phyloP scores from a whole-genome alignment of 2,329 filamentous ascomycete genomes.

The Bimuria novae-zelandiae region DNA sequence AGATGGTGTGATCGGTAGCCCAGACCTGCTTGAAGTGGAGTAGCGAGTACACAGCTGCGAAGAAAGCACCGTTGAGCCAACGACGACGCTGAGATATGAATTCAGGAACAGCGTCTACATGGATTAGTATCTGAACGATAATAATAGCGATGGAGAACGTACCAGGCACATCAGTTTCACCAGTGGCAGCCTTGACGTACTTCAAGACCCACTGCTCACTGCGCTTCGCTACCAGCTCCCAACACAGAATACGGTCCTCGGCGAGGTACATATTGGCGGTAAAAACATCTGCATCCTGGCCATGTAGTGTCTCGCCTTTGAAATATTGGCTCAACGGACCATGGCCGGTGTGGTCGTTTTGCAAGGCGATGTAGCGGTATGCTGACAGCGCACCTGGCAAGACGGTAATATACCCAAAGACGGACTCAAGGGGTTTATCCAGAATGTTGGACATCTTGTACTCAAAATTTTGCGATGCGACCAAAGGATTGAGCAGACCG shows the following conservation, averaged over 20 bases:
- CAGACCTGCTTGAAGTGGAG: slow-evolving; percentile 95
- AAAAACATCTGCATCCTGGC: slow-evolving; percentile 94
- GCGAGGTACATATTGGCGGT: slow-evolving; percentile 96
- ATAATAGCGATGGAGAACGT: slow-evolving; percentile 47
- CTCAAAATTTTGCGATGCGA: slow-evolving; percentile 98
- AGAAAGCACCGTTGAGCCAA: slow-evolving; percentile 99
- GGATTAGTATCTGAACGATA: slow-evolving; percentile 6
- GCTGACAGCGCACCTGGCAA: slow-evolving; percentile 92
- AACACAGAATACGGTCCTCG: slow-evolving; percentile 87
- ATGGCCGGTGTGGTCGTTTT: slow-evolving; percentile 95
- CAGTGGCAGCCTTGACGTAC: slow-evolving; percentile 94
- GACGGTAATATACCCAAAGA: slow-evolving; percentile 98
- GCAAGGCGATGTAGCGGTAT: slow-evolving; percentile 92
- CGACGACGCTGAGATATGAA: slow-evolving; percentile 95
- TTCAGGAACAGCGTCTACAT: slow-evolving; percentile 82
- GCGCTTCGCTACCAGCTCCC: slow-evolving; percentile 94
- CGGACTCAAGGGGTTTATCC: slow-evolving; percentile 94
- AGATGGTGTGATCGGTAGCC: slow-evolving; percentile 86
- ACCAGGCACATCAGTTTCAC: slow-evolving; percentile 97
- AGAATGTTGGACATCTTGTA: slow-evolving; percentile 99
- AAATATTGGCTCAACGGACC: slow-evolving; percentile 97
- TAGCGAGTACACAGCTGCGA: slow-evolving; percentile 95
- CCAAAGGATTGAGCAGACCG: slow-evolving; percentile 88
- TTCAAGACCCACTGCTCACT: slow-evolving; percentile 96
- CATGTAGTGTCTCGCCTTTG: slow-evolving; percentile 96